A percentile compares a stretch with the other conserved stretches of the same genome.
phyloP scores from a whole-genome alignment of 2,329 filamentous ascomycete genomes.

The Apiospora kogelbergensis region DNA sequence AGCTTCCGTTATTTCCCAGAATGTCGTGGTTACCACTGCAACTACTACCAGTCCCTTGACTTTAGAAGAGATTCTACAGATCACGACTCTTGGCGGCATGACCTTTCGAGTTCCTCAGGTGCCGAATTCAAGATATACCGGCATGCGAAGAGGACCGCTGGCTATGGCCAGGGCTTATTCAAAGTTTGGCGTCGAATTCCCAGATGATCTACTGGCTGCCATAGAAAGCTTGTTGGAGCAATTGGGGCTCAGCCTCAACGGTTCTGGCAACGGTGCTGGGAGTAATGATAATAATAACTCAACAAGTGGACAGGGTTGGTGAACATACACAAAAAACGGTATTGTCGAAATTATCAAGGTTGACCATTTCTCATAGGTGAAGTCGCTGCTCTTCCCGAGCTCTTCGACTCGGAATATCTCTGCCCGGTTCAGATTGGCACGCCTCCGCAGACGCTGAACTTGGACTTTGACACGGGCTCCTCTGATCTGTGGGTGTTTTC shows the following conservation, averaged over 20 bases:
- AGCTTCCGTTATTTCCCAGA: slow-evolving; percentile 1
- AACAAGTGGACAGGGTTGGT: neutral
- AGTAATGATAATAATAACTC: neutral
- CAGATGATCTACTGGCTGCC: slow-evolving; percentile 12
- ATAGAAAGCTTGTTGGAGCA: slow-evolving; percentile 10
- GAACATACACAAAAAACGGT: neutral
- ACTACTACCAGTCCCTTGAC: neutral
- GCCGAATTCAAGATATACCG: slow-evolving; percentile 11
- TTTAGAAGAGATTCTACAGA: slow-evolving; percentile 8
- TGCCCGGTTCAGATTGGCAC: slow-evolving; percentile 65
- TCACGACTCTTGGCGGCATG: slow-evolving; percentile 14
- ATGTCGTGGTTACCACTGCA: slow-evolving; percentile 2
- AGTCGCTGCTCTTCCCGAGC: slow-evolving; percentile 17
- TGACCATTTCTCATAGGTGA: slow-evolving; percentile 20
- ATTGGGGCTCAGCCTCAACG: slow-evolving; percentile 16
- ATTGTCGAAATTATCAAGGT: neutral
- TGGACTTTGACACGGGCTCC: slow-evolving; percentile 72
- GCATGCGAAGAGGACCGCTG: slow-evolving; percentile 9
- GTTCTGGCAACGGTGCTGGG: slow-evolving; percentile 23
- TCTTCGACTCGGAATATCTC: slow-evolving; percentile 47
- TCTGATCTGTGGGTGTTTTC: slow-evolving; percentile 70
- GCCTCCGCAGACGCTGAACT: slow-evolving; percentile 59
- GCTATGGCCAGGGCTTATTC: slow-evolving; percentile 13
- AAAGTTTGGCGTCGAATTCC: slow-evolving; percentile 10
- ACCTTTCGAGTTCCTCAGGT: slow-evolving; percentile 14